Evolutionary conservation across 23 red algal species (phyloP), one percentile per base, ranked within the genome.

Genomic region (Porphyridium purpureum): DNA sequence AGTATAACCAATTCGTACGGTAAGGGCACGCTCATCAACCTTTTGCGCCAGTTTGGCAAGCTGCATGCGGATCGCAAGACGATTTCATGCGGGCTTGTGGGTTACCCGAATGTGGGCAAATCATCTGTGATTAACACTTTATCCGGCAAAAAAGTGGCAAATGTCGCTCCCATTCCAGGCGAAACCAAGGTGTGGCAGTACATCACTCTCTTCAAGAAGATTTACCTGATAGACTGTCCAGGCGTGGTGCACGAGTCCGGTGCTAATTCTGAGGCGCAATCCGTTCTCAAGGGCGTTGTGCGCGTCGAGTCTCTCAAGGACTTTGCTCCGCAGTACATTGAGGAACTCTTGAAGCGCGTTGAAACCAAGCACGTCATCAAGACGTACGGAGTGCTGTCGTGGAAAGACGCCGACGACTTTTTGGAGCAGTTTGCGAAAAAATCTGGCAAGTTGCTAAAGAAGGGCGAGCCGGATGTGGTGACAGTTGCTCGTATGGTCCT

Each of bases 171-270:
- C 14, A 41, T 94, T 47, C 88, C 88, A 33, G 88, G 88, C 11
- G 88, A 94, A 44, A 94, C 88, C 17, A 94, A 94, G 50, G 88
- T 94, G 1, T 94, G 88, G 88, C 88, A 94, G 60, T 94, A 94
- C 57, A 75, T 94, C 5, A 94, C 88, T 27, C 54, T 94, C 42
- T 84, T 85, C 28, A 66, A 75, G 4, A 67, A 68, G 17, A 70
- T 94, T 23, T 94, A 77, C 62, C 80, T 94, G 32, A 68, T 94
- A 8, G 88, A 94, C 59, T 94, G 88, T 62, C 88, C 88, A 1
- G 88, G 88, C 19, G 73, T 94, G 44, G 88, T 94, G 4, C 88
- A 94, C 33, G 79, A 78, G 53, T 59, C 72, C n/a, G 57, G 59
- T 9, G 52, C 32, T n/a, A 64, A 79, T 9, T 74, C 77, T n/a